These are phyloP conservation scores for Pulveroboletus frians DNA, from an alignment of 768 basidiomycete species.

Conservation along the genomic window DNA sequence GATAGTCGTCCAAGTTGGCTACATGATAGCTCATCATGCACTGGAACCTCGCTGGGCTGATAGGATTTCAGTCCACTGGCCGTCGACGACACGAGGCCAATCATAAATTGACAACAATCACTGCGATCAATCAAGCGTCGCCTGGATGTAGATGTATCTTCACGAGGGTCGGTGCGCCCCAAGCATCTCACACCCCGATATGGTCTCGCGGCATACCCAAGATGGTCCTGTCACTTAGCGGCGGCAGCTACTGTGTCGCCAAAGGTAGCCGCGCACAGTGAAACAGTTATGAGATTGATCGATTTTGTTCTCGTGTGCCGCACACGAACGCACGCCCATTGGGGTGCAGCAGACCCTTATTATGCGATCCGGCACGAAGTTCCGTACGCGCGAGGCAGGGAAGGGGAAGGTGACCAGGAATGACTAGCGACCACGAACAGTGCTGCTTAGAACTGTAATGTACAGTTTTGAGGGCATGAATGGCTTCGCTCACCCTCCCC, in stretches of 20 bases:
- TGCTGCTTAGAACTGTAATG: constrained; percentile 5
- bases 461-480: background rate
- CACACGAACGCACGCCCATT: background rate
- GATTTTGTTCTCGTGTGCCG: constrained; percentile 4
- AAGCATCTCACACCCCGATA: constrained; percentile 8
- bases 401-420: background rate
- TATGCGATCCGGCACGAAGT: constrained; percentile 1
- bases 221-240: background rate
- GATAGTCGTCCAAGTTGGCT: constrained; percentile 3
- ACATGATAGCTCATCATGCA: background rate
- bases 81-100: constrained; percentile 20
- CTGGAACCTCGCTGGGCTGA: constrained; percentile 9
- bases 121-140: constrained; percentile 16
- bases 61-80: constrained; percentile 12
- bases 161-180: constrained; percentile 6
- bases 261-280: constrained; percentile 14
- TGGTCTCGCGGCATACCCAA: constrained; percentile 1
- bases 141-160: constrained; percentile 9
- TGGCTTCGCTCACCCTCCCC: constrained; percentile 48
- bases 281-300: constrained; percentile 5
- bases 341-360: constrained; percentile 12
- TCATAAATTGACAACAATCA: constrained; percentile 12
- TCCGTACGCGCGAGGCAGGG: background rate
- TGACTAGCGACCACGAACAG: constrained; percentile 3
- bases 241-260: constrained; percentile 2